Base-by-base conservation (phyloP, 257 asterid genomes). In the Leonotis leonurus region DNA sequence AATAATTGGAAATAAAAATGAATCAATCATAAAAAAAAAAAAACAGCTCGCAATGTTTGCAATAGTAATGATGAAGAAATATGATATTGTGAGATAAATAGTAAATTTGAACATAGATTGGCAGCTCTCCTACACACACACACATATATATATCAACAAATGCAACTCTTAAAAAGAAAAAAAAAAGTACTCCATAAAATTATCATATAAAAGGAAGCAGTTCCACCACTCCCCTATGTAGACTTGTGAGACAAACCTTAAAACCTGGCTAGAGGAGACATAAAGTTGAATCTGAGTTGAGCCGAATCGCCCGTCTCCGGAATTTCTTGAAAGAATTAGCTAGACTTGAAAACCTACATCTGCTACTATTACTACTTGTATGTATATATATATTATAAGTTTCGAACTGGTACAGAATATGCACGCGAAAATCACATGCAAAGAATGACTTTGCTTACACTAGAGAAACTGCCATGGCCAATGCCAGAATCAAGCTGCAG, bases 401-500 rank as follows among this genome's bases (percentile, higher is more conserved):
- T 56, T 22, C 13, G 14, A n/a, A 11, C 26, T 8, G 36, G 24
- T 43, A 25, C 44, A 52, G 25, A 60, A 67, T 64, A 65, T 25
- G 80, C 82, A 81, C 54, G 73, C 58, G 62, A 22, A 67, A 13
- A 50, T 32, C 60, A 66, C 82, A 72, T 71, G 89, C 83, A 75
- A 85, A 81, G 78, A 88, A 88, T 88, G 71, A 65, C 50, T 33
- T 72, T 16, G 45, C 64, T 56, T 53, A 50, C 69, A 13, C 76
- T 57, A 64, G 64, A 67, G 50, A 35, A 55, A 46, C 57, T 56
- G 56, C 35, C 50, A 37, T n/a, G 9, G 61, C 14, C 29, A 2
- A 13, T 6, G 17, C 4, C 25, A n/a, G 21, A 21, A 68, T 84
- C 83, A 89, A 70, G 92, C 97, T 65, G 92, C 88, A 43, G 87